phyloP scores from a whole-genome alignment of 768 basidiomycete genomes.

The Cystofilobasidium macerans region DNA sequence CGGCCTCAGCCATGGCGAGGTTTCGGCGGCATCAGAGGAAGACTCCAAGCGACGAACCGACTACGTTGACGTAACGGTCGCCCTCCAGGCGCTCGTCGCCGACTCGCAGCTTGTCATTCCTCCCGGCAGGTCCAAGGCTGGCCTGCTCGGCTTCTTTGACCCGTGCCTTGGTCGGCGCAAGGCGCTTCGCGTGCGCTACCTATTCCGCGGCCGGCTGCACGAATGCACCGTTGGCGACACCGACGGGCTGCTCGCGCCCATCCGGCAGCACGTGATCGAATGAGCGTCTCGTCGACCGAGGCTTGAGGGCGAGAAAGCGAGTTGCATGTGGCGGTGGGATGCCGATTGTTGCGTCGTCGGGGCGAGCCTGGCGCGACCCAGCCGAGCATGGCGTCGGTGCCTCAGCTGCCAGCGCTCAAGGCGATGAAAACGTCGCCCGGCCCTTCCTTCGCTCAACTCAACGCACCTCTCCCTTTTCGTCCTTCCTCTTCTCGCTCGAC shows the following conservation, averaged over 20 bases:
- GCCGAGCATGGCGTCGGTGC: too few relatives aligned
- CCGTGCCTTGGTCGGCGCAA: conserved; percentile 65
- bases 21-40: too few relatives aligned
- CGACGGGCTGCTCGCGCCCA: conserved; percentile 55
- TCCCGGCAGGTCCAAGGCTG: conserved; percentile 62
- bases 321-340: too few relatives aligned
- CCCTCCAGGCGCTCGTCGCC: conserved; percentile 69
- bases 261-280: conserved; percentile 42
- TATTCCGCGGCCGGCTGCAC: conserved; percentile 62
- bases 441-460: too few relatives aligned
- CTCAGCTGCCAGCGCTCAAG: too few relatives aligned
- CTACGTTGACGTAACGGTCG: conserved; percentile 62
- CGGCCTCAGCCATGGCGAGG: too few relatives aligned
- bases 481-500: too few relatives aligned
- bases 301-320: too few relatives aligned
- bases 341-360: too few relatives aligned
- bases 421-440: too few relatives aligned
- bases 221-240: conserved; percentile 63
- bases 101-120: conserved; percentile 69
- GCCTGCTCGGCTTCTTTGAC: conserved; percentile 80
- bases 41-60: not conserved
- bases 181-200: conserved; percentile 58
- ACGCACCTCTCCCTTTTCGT: too few relatives aligned
- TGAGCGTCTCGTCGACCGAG: not conserved
- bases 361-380: too few relatives aligned